These are phyloP conservation scores for Candida sp. DNA, from an alignment of 1,139 yeast species.

Conservation along the genomic window DNA sequence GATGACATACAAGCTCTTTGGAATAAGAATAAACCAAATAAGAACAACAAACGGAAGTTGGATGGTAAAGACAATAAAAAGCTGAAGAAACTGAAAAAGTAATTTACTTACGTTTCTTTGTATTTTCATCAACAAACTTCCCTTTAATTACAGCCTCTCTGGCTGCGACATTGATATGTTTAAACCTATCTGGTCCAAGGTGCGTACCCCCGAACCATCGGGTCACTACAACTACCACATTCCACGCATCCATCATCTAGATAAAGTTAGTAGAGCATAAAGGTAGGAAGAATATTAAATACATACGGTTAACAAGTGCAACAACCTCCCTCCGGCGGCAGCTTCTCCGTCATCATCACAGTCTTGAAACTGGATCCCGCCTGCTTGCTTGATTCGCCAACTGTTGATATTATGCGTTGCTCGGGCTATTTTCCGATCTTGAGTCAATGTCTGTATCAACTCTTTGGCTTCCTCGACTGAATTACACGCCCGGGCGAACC, in stretches of 20 bases:
- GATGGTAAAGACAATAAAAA: constrained; percentile 11
- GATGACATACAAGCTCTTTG: constrained; percentile 23
- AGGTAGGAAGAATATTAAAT: background rate
- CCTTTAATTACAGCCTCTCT: constrained; percentile 78
- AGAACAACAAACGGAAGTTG: constrained; percentile 9
- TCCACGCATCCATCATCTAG: constrained; percentile 74
- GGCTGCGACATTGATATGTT: constrained; percentile 87
- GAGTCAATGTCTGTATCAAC: constrained; percentile 47
- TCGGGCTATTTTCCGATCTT: constrained; percentile 63
- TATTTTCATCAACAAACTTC: constrained; percentile 31
- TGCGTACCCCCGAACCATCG: constrained; percentile 96
- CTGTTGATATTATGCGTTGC: constrained; percentile 85
- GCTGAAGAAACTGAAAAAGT: constrained; percentile 9
- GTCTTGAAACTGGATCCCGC: constrained; percentile 66
- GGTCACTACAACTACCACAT: constrained; percentile 82
- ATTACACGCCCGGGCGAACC: constrained; percentile 59
- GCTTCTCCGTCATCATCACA: constrained; percentile 98
- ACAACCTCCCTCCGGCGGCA: constrained; percentile 89
- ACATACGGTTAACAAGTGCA: constrained; percentile 70
- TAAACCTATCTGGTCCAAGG: constrained; percentile 90
- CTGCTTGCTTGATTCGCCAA: constrained; percentile 63
- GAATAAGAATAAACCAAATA: constrained; percentile 19
- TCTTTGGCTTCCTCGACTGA: constrained; percentile 64
- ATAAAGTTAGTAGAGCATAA: constrained; percentile 19
- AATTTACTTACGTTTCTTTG: constrained; percentile 19